phyloP scores from a whole-genome alignment of 2,329 filamentous ascomycete genomes.

The Sporothrix inflata region DNA sequence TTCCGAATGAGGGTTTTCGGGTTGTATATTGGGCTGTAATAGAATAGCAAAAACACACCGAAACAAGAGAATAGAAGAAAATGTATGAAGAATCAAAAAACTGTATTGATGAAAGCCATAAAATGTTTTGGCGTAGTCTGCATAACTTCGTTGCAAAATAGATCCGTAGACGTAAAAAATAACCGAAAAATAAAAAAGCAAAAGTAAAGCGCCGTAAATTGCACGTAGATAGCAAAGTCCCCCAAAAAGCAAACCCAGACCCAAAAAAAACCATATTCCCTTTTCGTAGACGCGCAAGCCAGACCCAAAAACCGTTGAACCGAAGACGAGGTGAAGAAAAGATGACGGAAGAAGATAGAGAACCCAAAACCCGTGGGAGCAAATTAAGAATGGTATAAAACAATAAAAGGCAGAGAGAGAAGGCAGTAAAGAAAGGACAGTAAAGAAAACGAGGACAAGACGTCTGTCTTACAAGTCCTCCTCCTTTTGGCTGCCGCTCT shows the following conservation, averaged over 20 bases:
- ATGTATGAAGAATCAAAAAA: background rate
- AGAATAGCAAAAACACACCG: too few species aligned
- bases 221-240: background rate
- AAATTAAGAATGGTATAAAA: constrained; percentile 21
- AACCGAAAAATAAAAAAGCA: background rate
- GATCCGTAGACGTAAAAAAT: background rate
- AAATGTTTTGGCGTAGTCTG: background rate
- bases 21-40: too few species aligned
- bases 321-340: background rate
- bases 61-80: background rate
- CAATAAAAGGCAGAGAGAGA: background rate
- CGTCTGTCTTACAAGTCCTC: constrained; percentile 42
- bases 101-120: constrained; percentile 1
- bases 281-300: constrained; percentile 6
- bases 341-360: background rate
- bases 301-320: background rate
- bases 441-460: background rate
- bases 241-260: background rate
- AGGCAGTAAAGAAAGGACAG: background rate
- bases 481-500: constrained; percentile 67
- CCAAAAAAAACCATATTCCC: background rate
- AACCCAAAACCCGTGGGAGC: background rate
- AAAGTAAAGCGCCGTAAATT: constrained; percentile 2
- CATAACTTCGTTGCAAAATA: constrained; percentile 17
- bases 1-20: too few species aligned